Evolutionary conservation across 2,329 filamentous ascomycete genomes (phyloP), one percentile per base, ranked within the genome.

Genomic region (Acrodontium crateriforme): DNA sequence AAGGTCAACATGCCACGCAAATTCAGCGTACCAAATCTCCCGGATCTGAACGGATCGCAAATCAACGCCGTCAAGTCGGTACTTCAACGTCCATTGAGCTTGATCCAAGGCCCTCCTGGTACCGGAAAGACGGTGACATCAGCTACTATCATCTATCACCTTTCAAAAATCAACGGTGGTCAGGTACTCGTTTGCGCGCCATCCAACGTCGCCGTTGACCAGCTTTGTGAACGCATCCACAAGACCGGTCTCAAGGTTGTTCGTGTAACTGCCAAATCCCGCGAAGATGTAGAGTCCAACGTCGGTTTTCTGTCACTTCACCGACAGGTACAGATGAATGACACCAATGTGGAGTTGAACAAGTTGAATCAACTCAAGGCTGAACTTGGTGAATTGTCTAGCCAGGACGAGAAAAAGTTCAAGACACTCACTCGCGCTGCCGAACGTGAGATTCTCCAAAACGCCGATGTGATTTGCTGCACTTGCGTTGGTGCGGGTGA

Each of bases 91-190:
- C 89, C 89, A 11, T 66, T 98, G 25, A 94, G 84, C 54, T 67
- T 98, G 47, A 98, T 98, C 35, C 89, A 98, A 55, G 89, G 89
- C 1, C 89, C 89, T 35, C 89, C 89, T 0, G 89, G 89, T 50
- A 98, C 89, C 4, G 89, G 89, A 50, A 98, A 98, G 67, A 98
- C 89, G 0, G 89, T 98, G 33, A 98, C 89, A 10, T 98, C 89
- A 18, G 89, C 89, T 18, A 98, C 89, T 2, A 92, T 98, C 53
- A 98, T 98, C 51, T 95, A 94, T 50, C 89, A 98, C 52, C 66
- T 98, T 33, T 83, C 84, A 41, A 95, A 93, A 61, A 79, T 91
- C 57, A 95, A 85, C 44, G 84, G 79, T 38, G 84, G 85, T 29
- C 89, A 93, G 49, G 87, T 98, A 3, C 67, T 98, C 18, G 89